Evolutionary conservation across 345 rosid species (phyloP), one percentile per base, ranked within the genome.

Genomic region (Euphorbia peplus): DNA sequence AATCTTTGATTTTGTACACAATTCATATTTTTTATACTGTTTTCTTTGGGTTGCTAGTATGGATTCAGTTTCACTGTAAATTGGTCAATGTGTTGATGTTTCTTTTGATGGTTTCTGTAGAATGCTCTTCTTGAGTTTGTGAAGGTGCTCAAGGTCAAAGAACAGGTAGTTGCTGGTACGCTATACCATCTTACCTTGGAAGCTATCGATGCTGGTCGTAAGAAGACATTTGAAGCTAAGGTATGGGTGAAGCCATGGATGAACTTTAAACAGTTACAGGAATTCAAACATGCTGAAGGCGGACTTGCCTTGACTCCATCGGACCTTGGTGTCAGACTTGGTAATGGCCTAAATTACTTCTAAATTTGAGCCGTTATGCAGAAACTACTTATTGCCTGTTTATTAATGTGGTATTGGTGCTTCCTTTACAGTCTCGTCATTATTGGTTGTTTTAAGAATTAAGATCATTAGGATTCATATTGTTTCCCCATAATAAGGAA

Each of bases 201-300:
- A 82, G 90, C 80, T 6, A 61, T 82, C 16, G 98, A 93, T 68
- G 93, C 85, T 0, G 97, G 98, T 9, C 76, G 83, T 72, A 89
- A 85, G 78, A 89, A 87, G 88, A 79, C 87, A 52, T 93, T 85
- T 60, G 87, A 90, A 70, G 97, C 90, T 0, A 88, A 88, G 82
- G 85, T 93, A 14, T 93, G 90, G 97, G 97, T 93, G 75, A 93
- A 86, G 72, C 90, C 97, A 1, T 93, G 97, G 98, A 19, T 89
- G 83, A 80, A 86, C 76, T 87, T 83, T 75, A 90, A 90, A 70
- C 90, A 93, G 74, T 73, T 93, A 69, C 93, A 89, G 82, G 97
- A 93, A 35, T 93, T 93, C 73, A 90, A 86, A 80, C 96, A 86
- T 68, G 88, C 84, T 15, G 80, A 44, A 57, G 54, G 15, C 65